Base-by-base conservation (phyloP, 164 flowering plant genomes). In the Aristolochia californica region DNA sequence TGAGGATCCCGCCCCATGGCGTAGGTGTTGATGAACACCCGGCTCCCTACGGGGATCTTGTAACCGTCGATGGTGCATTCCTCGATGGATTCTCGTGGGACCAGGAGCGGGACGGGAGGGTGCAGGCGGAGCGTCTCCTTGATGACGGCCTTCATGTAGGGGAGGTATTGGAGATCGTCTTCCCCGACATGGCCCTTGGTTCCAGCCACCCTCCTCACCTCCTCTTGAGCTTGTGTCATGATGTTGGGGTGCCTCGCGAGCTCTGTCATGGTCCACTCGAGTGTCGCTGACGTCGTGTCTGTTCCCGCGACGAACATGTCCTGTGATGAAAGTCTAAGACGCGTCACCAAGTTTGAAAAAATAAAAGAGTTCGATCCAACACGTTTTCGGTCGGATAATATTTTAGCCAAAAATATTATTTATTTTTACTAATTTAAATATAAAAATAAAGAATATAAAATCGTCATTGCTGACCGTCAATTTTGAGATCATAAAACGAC, bases 221-320 rank as follows among this genome's bases (percentile, higher is more conserved):
- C 79, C 30, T 66, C 73, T 66, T 82, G 84, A 13, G 75, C 80
- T 64, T 60, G 78, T 54, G 61, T 59, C 75, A 80, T 49, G 21
- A 71, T 66, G 13, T 16, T 7, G 5, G 80, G 80, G 64, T 83
- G 75, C 25, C 74, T 70, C 5, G 65, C 70, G 28, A 80, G 62
- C 62, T 80, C 80, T 5, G 84, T 64, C 77, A 83, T 74, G 2
- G 72, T 58, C 88, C 88, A 83, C 58, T 78, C 88, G 26, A 83
- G 58, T 5, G 82, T 75, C 17, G 83, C 77, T 5, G 81, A 53
- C 8, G 84, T 66, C 45, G 84, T 78, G 44, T 82, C 83, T 0
- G 84, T 83, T 54, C 88, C 88, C 14, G 81, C 84, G 0, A 80
- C 80, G 59, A 83, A 80, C 79, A 83, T 77, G 73, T 80, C 88